phyloP scores from a whole-genome alignment of 2,329 filamentous ascomycete genomes.

The Cordyceps farinosa region DNA sequence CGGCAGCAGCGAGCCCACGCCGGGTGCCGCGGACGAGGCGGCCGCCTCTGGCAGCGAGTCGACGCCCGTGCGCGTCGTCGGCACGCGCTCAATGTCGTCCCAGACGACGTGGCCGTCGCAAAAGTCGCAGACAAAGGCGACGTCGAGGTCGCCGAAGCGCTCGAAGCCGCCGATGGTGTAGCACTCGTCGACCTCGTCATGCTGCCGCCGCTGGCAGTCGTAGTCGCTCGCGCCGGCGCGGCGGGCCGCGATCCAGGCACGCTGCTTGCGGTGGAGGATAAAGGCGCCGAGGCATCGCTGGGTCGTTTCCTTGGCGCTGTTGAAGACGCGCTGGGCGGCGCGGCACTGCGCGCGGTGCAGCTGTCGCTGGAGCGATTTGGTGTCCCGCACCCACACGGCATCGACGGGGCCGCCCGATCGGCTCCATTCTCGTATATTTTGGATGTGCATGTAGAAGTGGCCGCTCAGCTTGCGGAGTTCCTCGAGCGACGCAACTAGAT shows the following conservation, averaged over 20 bases:
- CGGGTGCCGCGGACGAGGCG: slow-evolving; percentile 17
- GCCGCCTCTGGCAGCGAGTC: slow-evolving; percentile 23
- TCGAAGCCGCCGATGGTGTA: slow-evolving; percentile 53
- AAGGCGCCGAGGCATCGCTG: slow-evolving; percentile 55
- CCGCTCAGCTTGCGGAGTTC: slow-evolving; percentile 46
- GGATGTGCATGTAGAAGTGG: slow-evolving; percentile 45
- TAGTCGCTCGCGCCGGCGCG: slow-evolving; percentile 27
- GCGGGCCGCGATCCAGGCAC: slow-evolving; percentile 28
- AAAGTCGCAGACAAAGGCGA: slow-evolving; percentile 59
- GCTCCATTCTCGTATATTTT: slow-evolving; percentile 53
- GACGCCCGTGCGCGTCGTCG: slow-evolving; percentile 40
- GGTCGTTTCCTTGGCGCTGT: slow-evolving; percentile 45
- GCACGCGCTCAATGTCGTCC: slow-evolving; percentile 53
- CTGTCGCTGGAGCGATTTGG: slow-evolving; percentile 44
- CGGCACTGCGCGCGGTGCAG: slow-evolving; percentile 58
- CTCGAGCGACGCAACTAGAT: slow-evolving; percentile 47
- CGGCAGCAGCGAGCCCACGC: slow-evolving; percentile 26
- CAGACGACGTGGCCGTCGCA: slow-evolving; percentile 59
- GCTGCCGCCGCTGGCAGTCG: slow-evolving; percentile 36
- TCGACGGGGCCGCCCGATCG: slow-evolving; percentile 53
- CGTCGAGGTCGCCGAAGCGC: slow-evolving; percentile 50
- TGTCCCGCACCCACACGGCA: slow-evolving; percentile 53
- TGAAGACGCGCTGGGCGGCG: slow-evolving; percentile 54
- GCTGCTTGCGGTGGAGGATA: slow-evolving; percentile 49
- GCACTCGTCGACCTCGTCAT: slow-evolving; percentile 50